A percentile compares a stretch with the other conserved stretches of the same genome.
These are phyloP conservation scores for Leccinum longicurvipes DNA, from an alignment of 768 basidiomycete species.

Conservation along the genomic window DNA sequence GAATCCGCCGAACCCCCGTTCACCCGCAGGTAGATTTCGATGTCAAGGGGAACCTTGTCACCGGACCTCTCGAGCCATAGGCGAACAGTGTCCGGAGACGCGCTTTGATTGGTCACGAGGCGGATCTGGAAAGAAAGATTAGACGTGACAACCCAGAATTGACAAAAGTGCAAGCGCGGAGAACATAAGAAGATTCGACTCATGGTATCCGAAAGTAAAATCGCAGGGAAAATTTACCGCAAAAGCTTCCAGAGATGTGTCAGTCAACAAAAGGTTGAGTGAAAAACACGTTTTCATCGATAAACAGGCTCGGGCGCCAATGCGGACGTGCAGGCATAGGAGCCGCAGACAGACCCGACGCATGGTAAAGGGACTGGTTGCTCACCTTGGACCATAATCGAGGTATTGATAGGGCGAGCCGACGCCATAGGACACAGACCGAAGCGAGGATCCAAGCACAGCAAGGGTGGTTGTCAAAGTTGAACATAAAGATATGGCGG, in stretches of 20 bases:
- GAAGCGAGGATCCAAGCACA: constrained; percentile 73
- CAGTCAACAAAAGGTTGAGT: background rate
- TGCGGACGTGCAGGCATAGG: background rate
- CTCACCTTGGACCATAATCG: constrained; percentile 75
- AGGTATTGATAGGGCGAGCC: constrained; percentile 62
- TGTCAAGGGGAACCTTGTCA: constrained; percentile 64
- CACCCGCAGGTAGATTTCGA: constrained; percentile 73
- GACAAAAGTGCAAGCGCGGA: background rate
- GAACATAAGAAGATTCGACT: constrained; percentile 1
- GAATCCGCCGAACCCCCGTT: constrained; percentile 27
- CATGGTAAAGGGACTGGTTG: constrained; percentile 8
- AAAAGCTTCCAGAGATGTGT: background rate
- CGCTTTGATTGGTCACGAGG: constrained; percentile 62
- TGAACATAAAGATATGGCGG: constrained; percentile 65
- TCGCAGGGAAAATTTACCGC: background rate
- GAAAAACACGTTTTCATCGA: constrained; percentile 16
- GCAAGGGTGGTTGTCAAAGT: constrained; percentile 68
- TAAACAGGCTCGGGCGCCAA: constrained; percentile 19
- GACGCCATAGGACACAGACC: constrained; percentile 66
- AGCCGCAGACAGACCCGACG: constrained; percentile 1
- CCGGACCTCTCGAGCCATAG: constrained; percentile 84
- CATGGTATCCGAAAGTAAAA: no score
- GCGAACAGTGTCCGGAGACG: constrained; percentile 75
- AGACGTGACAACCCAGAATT: background rate
- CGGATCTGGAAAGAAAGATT: constrained; percentile 51